A percentile compares a stretch with the other conserved stretches of the same genome.
phyloP scores from a whole-genome alignment of 768 basidiomycete species.

The Megacollybia marginata region DNA sequence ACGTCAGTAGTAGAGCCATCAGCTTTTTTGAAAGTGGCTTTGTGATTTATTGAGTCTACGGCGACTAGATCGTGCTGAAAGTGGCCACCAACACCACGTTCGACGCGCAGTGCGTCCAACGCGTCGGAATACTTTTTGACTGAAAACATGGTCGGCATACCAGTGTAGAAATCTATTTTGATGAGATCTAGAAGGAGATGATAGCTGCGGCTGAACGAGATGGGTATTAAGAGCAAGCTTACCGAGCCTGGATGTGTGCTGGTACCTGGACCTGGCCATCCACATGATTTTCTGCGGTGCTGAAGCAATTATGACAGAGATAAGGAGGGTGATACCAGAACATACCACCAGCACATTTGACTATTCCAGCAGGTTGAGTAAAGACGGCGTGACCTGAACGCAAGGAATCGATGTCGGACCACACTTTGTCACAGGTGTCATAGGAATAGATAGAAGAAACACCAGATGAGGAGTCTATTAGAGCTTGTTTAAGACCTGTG shows the following conservation, averaged over 20 bases:
- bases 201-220: too few species aligned
- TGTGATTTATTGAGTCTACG: conserved; percentile 61
- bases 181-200: conserved; percentile 17
- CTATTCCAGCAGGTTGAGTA: conserved; percentile 86
- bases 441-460: conserved; percentile 93
- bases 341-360: conserved; percentile 90
- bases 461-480: conserved; percentile 68
- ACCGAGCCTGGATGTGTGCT: conserved; percentile 46
- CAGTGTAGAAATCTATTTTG: conserved; percentile 75
- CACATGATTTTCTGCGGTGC: conserved; percentile 93
- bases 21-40: conserved; percentile 77
- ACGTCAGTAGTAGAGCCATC: conserved; percentile 65
- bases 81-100: conserved; percentile 73
- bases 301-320: conserved; percentile 15
- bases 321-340: not conserved
- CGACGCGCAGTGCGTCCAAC: conserved; percentile 64
- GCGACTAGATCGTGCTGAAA: conserved; percentile 82
- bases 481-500: conserved; percentile 63
- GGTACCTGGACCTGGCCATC: conserved; percentile 87
- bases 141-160: conserved; percentile 93
- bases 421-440: conserved; percentile 83
- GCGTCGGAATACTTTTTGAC: conserved; percentile 95
- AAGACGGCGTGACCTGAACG: conserved; percentile 82
- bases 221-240: conserved; percentile 11
- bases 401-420: conserved; percentile 73